A percentile compares a stretch with the other conserved stretches of the same genome.
These are phyloP conservation scores for Lecanicillium sp. DNA, from an alignment of 2,329 filamentous ascomycete genomes.

Conservation along the genomic window DNA sequence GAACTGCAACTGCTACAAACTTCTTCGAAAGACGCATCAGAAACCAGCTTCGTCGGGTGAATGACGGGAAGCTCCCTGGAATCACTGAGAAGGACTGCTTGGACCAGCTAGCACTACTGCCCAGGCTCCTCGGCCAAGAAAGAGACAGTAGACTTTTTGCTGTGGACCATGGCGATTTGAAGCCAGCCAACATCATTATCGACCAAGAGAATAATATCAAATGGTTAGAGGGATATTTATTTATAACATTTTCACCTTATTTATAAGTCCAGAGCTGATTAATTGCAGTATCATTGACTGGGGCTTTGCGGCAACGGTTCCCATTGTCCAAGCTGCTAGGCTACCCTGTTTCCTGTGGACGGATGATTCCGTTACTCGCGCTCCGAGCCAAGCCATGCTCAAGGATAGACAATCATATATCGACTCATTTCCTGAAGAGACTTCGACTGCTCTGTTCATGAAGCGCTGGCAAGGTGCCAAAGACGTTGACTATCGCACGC, in stretches of 20 bases:
- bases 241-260: neutral
- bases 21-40: constrained; percentile 5
- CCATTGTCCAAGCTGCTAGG: constrained; percentile 3
- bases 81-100: constrained; percentile 3
- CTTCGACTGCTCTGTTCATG: neutral
- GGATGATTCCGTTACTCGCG: constrained; percentile 1
- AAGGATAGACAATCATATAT: constrained; percentile 4
- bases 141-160: constrained; percentile 1
- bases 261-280: neutral
- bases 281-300: constrained; percentile 5
- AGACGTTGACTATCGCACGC: constrained; percentile 5
- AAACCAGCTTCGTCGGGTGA: constrained; percentile 2
- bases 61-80: neutral
- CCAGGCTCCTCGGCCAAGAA: constrained; percentile 1
- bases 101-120: constrained; percentile 2
- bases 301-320: constrained; percentile 3
- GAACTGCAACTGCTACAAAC: neutral
- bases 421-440: neutral
- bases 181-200: constrained; percentile 4
- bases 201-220: constrained; percentile 1
- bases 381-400: constrained; percentile 3
- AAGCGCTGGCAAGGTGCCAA: constrained; percentile 4
- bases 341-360: constrained; percentile 5
- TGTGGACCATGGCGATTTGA: constrained; percentile 4
- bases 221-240: neutral